Percentiles rank a stretch among this genome's conserved stretches.
Evolutionary conservation across 345 rosid genomes (phyloP).

Genomic region (Dipteronia dyeriana): DNA sequence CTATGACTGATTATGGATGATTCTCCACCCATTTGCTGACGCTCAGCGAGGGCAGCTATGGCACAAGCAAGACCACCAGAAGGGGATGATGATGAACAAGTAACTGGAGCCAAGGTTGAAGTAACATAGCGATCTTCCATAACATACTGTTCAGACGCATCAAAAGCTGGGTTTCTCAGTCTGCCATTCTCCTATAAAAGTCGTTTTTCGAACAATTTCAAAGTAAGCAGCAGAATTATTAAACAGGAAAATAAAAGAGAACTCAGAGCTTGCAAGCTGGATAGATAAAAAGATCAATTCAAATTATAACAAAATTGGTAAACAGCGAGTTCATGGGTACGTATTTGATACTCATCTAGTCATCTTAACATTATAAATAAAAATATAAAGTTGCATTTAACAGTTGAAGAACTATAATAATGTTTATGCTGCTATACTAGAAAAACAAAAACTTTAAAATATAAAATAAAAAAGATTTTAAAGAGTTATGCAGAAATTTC

Average conservation of each 20-base stretch:
- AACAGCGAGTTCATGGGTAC: neutral
- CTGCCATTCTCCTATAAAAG: constrained; percentile 63
- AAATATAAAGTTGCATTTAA: neutral
- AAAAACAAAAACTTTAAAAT: no score
- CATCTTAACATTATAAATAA: neutral
- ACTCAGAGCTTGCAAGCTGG: neutral
- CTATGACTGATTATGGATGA: constrained; percentile 43
- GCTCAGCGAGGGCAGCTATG: constrained; percentile 86
- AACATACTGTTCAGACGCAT: constrained; percentile 52
- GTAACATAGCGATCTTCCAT: constrained; percentile 44
- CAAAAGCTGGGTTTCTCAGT: constrained; percentile 43
- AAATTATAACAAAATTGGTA: neutral
- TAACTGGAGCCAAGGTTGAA: constrained; percentile 38
- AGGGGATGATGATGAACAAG: constrained; percentile 69
- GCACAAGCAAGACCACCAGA: constrained; percentile 87
- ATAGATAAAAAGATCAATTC: neutral
- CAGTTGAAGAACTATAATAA: neutral
- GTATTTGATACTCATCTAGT: neutral
- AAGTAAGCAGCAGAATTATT: neutral
- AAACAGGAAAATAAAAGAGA: neutral
- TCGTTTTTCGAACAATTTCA: constrained; percentile 11
- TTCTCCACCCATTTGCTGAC: constrained; percentile 70
- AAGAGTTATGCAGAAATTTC: neutral
- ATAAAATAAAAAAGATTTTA: no score
- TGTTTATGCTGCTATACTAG: neutral